phyloP scores from a whole-genome alignment of 108 stramenopile species.

The Nitzschia palea region DNA sequence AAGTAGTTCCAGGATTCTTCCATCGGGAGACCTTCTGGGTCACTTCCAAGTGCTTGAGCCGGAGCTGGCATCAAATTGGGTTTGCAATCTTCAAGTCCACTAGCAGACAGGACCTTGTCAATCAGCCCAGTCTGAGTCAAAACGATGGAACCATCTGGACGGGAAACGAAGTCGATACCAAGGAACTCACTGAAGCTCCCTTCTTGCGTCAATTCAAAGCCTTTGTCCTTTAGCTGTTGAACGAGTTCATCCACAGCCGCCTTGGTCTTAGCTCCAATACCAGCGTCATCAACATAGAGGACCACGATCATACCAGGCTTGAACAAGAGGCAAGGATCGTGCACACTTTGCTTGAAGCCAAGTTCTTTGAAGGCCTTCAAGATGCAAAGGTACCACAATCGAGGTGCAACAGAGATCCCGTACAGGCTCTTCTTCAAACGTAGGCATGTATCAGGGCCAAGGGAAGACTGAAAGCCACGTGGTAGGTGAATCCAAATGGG shows the following conservation, averaged over 20 bases:
- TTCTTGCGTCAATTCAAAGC: slow-evolving; percentile 20
- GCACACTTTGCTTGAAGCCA: slow-evolving; percentile 21
- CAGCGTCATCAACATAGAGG: slow-evolving; percentile 24
- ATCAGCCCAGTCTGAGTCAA: slow-evolving; percentile 38
- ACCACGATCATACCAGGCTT: slow-evolving; percentile 23
- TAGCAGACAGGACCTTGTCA: slow-evolving; percentile 31
- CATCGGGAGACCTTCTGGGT: slow-evolving; percentile 36
- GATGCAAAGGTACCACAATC: slow-evolving; percentile 13
- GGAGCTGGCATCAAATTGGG: slow-evolving; percentile 16
- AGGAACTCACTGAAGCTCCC: slow-evolving; percentile 29
- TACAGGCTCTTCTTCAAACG: slow-evolving; percentile 21
- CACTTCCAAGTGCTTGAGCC: slow-evolving; percentile 22
- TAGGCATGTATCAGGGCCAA: slow-evolving; percentile 24
- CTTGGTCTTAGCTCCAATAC: not conserved
- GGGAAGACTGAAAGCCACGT: slow-evolving; percentile 11
- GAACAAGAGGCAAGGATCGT: slow-evolving; percentile 3
- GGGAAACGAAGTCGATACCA: slow-evolving; percentile 15
- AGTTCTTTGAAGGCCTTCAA: not conserved
- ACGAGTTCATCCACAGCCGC: slow-evolving; percentile 14
- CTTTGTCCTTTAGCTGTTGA: slow-evolving; percentile 17
- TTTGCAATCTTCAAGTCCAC: slow-evolving; percentile 25
- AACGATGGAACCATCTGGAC: slow-evolving; percentile 1
- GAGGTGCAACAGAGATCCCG: slow-evolving; percentile 20
- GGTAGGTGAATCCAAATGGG: slow-evolving; percentile 10
- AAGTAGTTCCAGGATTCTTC: slow-evolving; percentile 32